Evolutionary conservation across 352 stramenopile species (phyloP).

Genomic region (Pythium diclinum): DNA sequence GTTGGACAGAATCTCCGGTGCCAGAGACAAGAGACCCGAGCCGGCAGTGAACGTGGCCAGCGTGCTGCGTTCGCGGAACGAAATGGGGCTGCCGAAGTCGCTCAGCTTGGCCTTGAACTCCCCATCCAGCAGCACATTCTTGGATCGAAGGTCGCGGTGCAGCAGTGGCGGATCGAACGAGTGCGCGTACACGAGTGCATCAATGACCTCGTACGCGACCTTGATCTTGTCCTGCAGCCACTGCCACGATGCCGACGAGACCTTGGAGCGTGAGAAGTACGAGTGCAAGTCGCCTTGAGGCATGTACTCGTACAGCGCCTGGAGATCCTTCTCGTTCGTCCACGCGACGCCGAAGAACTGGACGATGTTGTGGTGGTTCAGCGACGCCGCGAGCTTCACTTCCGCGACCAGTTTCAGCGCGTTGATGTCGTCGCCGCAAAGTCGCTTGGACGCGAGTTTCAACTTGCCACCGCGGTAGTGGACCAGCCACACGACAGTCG

Average conservation of each 20-base stretch:
- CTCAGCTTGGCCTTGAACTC: neutral
- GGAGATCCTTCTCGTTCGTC: constrained; percentile 22
- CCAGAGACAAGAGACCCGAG: neutral
- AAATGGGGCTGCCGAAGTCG: neutral
- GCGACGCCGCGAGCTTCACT: constrained; percentile 7
- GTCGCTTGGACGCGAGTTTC: neutral
- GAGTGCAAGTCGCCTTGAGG: constrained; percentile 18
- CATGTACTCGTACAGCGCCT: constrained; percentile 25
- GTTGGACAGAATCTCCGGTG: neutral
- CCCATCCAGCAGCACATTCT: neutral
- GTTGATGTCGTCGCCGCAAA: neutral
- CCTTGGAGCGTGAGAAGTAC: neutral
- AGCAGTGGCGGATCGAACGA: constrained; percentile 5
- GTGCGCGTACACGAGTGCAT: neutral
- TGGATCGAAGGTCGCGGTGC: neutral
- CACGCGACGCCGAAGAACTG: constrained; percentile 22
- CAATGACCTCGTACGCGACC: neutral
- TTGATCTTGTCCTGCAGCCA: neutral
- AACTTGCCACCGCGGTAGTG: neutral
- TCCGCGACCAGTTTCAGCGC: neutral
- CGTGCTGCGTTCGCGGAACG: neutral
- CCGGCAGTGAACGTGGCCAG: neutral
- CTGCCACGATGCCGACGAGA: neutral
- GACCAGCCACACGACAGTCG: neutral
- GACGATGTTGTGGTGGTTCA: constrained; percentile 15